Base-by-base conservation (phyloP, 495 filamentous ascomycete genomes). In the Neurospora sp. region DNA sequence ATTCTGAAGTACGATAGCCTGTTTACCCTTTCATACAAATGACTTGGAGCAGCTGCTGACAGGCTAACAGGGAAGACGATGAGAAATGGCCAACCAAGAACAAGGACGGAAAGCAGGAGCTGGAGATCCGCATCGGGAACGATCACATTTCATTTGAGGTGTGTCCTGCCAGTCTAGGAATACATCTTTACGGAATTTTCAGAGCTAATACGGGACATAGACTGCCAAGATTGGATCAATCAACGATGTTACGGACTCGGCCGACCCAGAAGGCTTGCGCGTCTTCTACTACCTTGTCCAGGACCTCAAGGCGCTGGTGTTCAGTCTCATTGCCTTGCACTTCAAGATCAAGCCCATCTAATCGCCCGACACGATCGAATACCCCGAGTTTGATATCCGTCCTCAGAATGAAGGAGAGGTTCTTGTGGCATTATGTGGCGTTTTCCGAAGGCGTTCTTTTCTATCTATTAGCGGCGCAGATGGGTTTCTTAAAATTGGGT, bases 201-300 rank as follows among this genome's bases (percentile, higher is more conserved):
- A 31, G 5, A 53, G 17, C 80, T 86, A 71, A 84, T 77, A 20
- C 17, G 73, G 72, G 69, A 71, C 31, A 37, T 76, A 98, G 94
- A 99, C 96, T 17, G 96, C 96, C 31, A 99, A 99, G 82, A 98
- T 99, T 76, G 96, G 96, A 71, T 98, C 96, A 16, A 84, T 99
- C 61, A 94, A 96, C 76, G 96, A 99, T 79, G 95, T 99, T 68
- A 95, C 93, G 53, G 96, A 98, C 75, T 98, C 94, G 4, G 90
- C 91, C 27, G 96, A 99, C 79, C 96, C 96, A 10, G 96, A 99
- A 81, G 96, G 96, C 40, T 88, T 99, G 16, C 89, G 96, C 14
- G 96, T 99, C n/a, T 99, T 99, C 81, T 98, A 99, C 85, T 99
- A 99, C 78, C 91, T 99, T 1, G 95, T 98, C 5, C 96, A 98